Conservation (phyloP, 2,329 filamentous ascomycete genomes). For the Fusarium sp. region DNA sequence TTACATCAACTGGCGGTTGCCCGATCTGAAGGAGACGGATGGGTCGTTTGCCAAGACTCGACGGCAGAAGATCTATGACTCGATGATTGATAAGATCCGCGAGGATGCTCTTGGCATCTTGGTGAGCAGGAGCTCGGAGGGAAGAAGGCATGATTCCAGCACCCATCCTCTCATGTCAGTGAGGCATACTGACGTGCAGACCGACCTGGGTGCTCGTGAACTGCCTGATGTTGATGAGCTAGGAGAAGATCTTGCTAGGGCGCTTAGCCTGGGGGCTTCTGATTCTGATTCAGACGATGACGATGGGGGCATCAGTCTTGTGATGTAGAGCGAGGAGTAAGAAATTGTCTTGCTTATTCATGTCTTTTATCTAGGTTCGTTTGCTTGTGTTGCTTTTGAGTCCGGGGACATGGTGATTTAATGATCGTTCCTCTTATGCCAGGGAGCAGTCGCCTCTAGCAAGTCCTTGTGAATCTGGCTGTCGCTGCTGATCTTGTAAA, state of each 20-base stretch:
- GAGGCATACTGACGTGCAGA: constrained; percentile 18
- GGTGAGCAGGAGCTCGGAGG: constrained; percentile 38
- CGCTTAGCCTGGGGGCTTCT: constrained; percentile 15
- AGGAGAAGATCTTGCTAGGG: constrained; percentile 13
- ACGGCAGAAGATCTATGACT: constrained; percentile 40
- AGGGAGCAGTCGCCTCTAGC: constrained; percentile 53
- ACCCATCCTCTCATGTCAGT: constrained; percentile 30
- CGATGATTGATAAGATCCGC: constrained; percentile 42
- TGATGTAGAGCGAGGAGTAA: not conserved
- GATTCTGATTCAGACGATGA: constrained; percentile 33
- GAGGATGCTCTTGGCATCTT: constrained; percentile 45
- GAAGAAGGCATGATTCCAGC: constrained; percentile 48
- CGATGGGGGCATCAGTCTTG: constrained; percentile 18
- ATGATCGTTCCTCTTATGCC: constrained; percentile 52
- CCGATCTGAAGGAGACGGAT: constrained; percentile 43
- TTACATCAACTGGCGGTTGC: constrained; percentile 52
- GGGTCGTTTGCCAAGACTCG: not conserved
- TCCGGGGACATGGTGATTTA: constrained; percentile 23
- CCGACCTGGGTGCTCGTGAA: constrained; percentile 14
- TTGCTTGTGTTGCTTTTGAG: too few relatives aligned
- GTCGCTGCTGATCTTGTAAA: constrained; percentile 52
- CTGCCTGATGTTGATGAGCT: constrained; percentile 28
- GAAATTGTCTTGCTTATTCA: not conserved
- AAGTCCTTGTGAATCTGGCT: constrained; percentile 50
- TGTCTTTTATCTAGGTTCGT: not conserved